Conservation (phyloP, 768 basidiomycete genomes). For the Trametes cubensis region DNA sequence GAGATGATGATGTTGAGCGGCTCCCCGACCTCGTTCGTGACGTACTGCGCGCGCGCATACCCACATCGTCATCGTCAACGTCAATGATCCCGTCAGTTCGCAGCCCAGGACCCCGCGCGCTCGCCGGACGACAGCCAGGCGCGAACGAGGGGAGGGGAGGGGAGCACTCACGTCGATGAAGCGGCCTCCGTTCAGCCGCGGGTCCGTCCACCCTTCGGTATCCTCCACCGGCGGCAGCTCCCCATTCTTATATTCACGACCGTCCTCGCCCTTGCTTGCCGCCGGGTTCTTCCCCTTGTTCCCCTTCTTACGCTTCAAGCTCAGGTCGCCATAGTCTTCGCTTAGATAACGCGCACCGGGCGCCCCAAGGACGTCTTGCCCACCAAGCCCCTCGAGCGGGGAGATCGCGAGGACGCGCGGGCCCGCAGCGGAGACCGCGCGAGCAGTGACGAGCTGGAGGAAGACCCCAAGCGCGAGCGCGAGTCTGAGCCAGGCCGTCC, state of each 20-base stretch:
- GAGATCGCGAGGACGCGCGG: neutral
- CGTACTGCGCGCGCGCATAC: constrained; percentile 50
- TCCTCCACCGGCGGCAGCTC: constrained; percentile 33
- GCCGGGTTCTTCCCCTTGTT: constrained; percentile 3
- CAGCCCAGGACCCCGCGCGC: neutral
- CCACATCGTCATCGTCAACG: too few species aligned
- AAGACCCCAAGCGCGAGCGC: constrained; percentile 4
- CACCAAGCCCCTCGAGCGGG: neutral
- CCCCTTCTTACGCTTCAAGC: neutral
- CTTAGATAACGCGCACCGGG: too few species aligned
- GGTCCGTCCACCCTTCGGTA: constrained; percentile 60
- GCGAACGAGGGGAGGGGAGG: neutral
- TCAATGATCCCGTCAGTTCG: neutral
- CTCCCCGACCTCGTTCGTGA: constrained; percentile 68
- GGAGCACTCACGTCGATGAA: constrained; percentile 69
- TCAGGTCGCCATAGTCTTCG: neutral
- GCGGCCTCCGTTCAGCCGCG: constrained; percentile 70
- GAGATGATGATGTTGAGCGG: constrained; percentile 86
- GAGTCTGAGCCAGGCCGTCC: neutral
- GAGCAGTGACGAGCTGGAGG: neutral
- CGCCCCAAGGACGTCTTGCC: neutral
- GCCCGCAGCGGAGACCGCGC: neutral
- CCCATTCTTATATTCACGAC: constrained; percentile 30
- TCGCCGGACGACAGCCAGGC: too few species aligned
- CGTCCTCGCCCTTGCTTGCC: constrained; percentile 10